Base-by-base conservation (phyloP, 495 filamentous ascomycete genomes). In the Xylaria telfairii region DNA sequence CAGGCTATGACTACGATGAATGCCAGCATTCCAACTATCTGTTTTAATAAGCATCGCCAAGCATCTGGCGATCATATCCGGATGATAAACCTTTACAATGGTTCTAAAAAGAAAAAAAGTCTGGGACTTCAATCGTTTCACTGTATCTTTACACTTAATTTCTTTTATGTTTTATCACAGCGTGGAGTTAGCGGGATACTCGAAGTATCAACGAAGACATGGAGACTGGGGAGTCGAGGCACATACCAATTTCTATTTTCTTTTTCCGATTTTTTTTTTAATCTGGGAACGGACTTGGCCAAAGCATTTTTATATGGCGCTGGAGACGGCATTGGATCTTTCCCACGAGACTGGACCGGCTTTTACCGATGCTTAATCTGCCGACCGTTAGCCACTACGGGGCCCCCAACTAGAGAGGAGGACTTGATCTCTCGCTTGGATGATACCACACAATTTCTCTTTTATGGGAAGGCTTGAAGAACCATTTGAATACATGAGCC, bases 151-250 rank as follows among this genome's bases (percentile, higher is more conserved):
- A 59, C 56, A 37, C 24, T 7, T 17, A 10, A 76, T 67, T 46
- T 76, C 71, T 77, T 75, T 70, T 42, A 64, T 64, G n/a, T 63
- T 65, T 74, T 74, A 72, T 71, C 49, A 74, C 69, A 79, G 77
- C 77, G 77, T 72, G 77, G 77, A 79, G 77, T 79, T 77, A 68
- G 72, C 41, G 68, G 74, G 71, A 72, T 68, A 74, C 71, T 74
- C 67, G 72, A 70, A 73, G 76, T 72, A 57, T 49, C 49, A 47
- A 64, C 19, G 46, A 65, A 56, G 68, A 71, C 61, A 37, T 24
- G 44, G 72, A 71, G 74, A 76, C 69, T 67, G 13, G 53, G 67
- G 67, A 75, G 74, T 74, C 71, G 70, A 66, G 67, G 72, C 26
- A 53, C 44, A 39, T 63, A 26, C 34, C n/a, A 59, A 39, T 60